These are phyloP conservation scores for Lunularia cruciata DNA, from an alignment of 225 moss, liverwort and hornwort genomes.

Conservation along the genomic window DNA sequence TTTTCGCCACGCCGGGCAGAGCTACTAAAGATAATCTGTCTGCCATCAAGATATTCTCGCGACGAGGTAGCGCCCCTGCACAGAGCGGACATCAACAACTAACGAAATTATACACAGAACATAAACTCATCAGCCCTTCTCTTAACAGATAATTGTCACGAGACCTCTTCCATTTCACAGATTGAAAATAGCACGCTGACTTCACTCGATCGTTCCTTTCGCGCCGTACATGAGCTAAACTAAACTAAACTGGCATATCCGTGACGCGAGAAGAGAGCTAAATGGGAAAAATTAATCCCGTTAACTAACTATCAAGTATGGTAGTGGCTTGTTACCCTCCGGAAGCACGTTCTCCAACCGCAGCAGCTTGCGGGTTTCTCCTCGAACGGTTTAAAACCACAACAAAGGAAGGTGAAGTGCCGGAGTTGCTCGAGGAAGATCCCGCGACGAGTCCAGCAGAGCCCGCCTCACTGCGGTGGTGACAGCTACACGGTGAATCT, in stretches of 20 bases:
- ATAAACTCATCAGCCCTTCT: too few species aligned
- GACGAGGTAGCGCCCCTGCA: slow-evolving; percentile 13
- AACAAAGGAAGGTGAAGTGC: slow-evolving; percentile 4
- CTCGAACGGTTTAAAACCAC: slow-evolving; percentile 15
- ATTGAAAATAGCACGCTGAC: too few species aligned
- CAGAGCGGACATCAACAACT: background rate
- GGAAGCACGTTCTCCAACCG: background rate
- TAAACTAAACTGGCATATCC: too few species aligned
- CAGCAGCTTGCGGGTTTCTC: background rate
- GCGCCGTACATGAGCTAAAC: too few species aligned
- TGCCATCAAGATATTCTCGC: slow-evolving; percentile 4
- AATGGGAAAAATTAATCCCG: too few species aligned
- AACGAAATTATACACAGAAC: background rate
- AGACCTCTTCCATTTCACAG: too few species aligned
- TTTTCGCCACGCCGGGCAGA: background rate
- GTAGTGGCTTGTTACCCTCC: too few species aligned
- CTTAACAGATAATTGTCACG: too few species aligned
- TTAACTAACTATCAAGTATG: too few species aligned
- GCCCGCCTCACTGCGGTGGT: slow-evolving; percentile 14
- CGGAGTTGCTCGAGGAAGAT: background rate
- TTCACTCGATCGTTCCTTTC: too few species aligned
- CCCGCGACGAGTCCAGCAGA: slow-evolving; percentile 6
- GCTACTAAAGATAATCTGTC: background rate
- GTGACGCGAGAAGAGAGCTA: too few species aligned
- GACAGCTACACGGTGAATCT: slow-evolving; percentile 26